Evolutionary conservation across 2,329 filamentous ascomycete genomes (phyloP), one percentile per base, ranked within the genome.

Genomic region (Penicillium sp.): DNA sequence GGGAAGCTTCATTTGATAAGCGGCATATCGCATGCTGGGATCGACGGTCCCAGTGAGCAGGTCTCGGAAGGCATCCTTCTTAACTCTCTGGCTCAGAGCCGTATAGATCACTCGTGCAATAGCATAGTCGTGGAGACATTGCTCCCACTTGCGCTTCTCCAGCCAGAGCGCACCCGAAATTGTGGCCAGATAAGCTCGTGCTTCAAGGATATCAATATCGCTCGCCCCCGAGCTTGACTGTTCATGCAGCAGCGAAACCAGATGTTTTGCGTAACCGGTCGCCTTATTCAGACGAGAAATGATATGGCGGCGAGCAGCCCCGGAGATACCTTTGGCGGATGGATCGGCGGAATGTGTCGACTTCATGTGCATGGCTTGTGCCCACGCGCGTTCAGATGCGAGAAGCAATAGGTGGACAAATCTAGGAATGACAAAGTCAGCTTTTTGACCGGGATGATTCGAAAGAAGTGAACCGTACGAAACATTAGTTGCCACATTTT

Each of bases 351-450:
- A 84, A 69, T 95, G 90, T 18, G 84, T 79, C 4, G 90, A 83
- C 74, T 95, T 96, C 81, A 96, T 90, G 69, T 88, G 85, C 91
- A 97, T 95, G 52, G 92, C 93, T 72, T 96, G 87, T 34, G 94
- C 93, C 90, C 91, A 97, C 47, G 92, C 90, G 59, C 94, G 84
- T 76, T 99, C 94, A 55, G 92, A 86, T 36, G 85, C 89, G 66
- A 96, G 84, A 51, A 99, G 81, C 29, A 93, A 79, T n/a, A 96
- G 79, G 61, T 88, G 81, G 45, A 86, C 83, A 74, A 86, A 89
- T 72, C 90, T 95, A 63, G 33, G 42, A 38, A 45, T 36, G 3
- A 34, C 48, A 15, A 46, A 45, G 49, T 63, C 42, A 65, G 54
- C 45, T 28, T 53, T 53, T 45, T 44, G 42, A 33, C 44, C 28